Base-by-base conservation (phyloP, 495 filamentous ascomycete species). In the Trichoderma orchidacearum region DNA sequence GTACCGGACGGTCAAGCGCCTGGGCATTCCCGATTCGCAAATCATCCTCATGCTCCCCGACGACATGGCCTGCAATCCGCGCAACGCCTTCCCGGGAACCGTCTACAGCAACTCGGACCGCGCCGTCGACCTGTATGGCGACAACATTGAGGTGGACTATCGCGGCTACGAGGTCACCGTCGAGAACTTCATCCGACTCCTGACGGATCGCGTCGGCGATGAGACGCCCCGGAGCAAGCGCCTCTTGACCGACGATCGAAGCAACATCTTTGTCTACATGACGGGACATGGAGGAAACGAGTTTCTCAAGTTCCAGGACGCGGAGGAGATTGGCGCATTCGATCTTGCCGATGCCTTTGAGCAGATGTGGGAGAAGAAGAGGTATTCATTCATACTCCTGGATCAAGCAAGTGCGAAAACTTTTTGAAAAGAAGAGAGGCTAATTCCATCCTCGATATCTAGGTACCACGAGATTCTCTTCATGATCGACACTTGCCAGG, bases 341-440 rank as follows among this genome's bases (percentile, higher is more conserved):
- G 93, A 98, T 75, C 72, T 98, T 53, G 93, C 93, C 27, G 88
- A 98, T 74, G 93, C 94, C 12, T 97, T 98, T 68, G 92, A 92
- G 70, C 93, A 98, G 79, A 98, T 98, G 93, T 96, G 91, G 89
- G 94, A 98, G 75, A 98, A 98, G 83, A 90, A 91, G 74, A 80
- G 93, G 72, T 91, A 78, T 56, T 66, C 31, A 30, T 30, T 30
- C n/a, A n/a, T n/a, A n/a, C n/a, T n/a, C n/a, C n/a, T n/a, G n/a
- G n/a, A n/a, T n/a, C n/a, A n/a, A n/a, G n/a, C n/a, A n/a, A n/a
- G n/a, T n/a, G n/a, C n/a, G n/a, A n/a, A n/a, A n/a, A 3, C 30
- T 36, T 12, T 7, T 18, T 7, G 11, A 32, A 5, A 3, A 5
- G 18, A 18, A 17, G 32, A 5, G 8, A 52, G 32, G 27, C 41